Evolutionary conservation across 306 rosid species (phyloP), one percentile per base, ranked within the genome.

Genomic region (Gynostemma pentaphyllum): DNA sequence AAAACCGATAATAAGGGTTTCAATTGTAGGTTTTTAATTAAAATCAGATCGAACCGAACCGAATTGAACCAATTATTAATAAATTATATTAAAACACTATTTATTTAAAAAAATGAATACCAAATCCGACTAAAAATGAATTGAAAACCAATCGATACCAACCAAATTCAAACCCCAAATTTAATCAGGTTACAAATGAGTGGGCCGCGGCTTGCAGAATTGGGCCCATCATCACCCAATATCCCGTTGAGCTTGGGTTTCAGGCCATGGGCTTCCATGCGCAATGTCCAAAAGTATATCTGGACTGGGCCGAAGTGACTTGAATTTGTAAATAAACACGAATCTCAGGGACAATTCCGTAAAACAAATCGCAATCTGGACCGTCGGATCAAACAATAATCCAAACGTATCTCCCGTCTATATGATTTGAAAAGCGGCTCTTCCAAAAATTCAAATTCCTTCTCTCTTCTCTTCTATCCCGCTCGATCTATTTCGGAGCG

Each of bases 381-480:
- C 79, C 81, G 79, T 73, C 69, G 11, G 87, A 75, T 82, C 67
- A 28, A n/a, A 23, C 29, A 27, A 1, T 50, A n/a, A n/a, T 54
- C 39, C 4, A 4, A 44, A 44, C 30, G 16, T 21, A 19, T 1
- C 26, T 53, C 60, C 75, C 81, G 85, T 85, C 41, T 80, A 83
- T 80, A 64, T 53, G n/a, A 77, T 27, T 45, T 36, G 28, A 22
- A 68, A 80, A 78, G 90, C 87, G 83, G 79, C 73, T 54, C 61
- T 68, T 44, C 19, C n/a, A n/a, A 74, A 88, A 83, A 54, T 88
- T 85, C 87, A 85, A 88, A 85, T 87, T 72, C n/a, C n/a, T n/a
- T n/a, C n/a, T n/a, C n/a, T n/a, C 69, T 78, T 64, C 59, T 54
- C 53, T 64, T 14, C 71, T 70, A 50, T 83, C 74, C 67, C 86